Evolutionary conservation across 1,284 basidiomycete species (phyloP), one percentile per base, ranked within the genome.

Genomic region (Cystobasidiaceae sp.): DNA sequence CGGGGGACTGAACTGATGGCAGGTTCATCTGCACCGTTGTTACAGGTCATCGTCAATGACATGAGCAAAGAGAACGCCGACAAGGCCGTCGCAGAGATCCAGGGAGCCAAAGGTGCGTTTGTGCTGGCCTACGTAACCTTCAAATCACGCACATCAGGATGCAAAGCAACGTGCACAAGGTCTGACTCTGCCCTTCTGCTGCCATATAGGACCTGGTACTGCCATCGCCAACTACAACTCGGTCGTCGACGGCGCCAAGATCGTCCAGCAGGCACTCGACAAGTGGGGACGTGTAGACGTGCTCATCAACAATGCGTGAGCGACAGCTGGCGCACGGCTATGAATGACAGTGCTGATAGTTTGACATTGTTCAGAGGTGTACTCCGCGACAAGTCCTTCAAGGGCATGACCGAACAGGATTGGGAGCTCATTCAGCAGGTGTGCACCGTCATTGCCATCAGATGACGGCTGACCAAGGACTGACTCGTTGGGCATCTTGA

Each of bases 41-140:
- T 17, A 2, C 93, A 91, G 73, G 85, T 98, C 67, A 89, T 98
- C 69, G 89, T 97, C 45, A 96, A 97, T 75, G 96, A 98, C 78
- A 89, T 97, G 75, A 92, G 88, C 74, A 82, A 81, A 60, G 85
- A 86, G 69, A 89, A 91, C 21, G 94, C 94, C 3, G 89, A 96
- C 77, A 88, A 87, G 71, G 92, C 96, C 30, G 93, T 96, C 7
- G 86, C 91, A 71, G 86, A 96, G 78, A 97, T 98, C 75, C 82
- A 79, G 54, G 82, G 84, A 60, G 66, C 71, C 55, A 73, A 75
- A 74, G 88, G 93, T 90, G 70, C 68, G 84, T 75, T 33, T 17
- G 25, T 13, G 8, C 5, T 17, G 46, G 19, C 28, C n/a, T 33
- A 34, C 28, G 45, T 30, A 28, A 28, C 19, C 15, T 11, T 3